These are phyloP conservation scores for Epichloe festucae DNA, from an alignment of 2,329 filamentous ascomycete species.

Conservation along the genomic window DNA sequence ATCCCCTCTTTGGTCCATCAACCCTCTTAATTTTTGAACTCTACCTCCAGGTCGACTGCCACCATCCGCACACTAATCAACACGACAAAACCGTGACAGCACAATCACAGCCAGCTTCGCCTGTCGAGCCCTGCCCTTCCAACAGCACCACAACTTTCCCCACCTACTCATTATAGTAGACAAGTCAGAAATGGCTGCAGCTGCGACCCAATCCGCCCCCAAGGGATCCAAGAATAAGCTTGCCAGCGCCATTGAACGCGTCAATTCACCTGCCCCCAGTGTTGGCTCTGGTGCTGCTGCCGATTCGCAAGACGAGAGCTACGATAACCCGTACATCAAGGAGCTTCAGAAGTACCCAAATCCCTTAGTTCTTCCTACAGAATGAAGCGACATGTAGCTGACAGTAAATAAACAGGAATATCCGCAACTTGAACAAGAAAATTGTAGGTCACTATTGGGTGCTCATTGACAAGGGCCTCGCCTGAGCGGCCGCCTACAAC, in stretches of 20 bases:
- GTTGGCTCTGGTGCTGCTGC: constrained; percentile 31
- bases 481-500: background rate
- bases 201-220: constrained; percentile 46
- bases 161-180: constrained; percentile 5
- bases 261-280: constrained; percentile 42
- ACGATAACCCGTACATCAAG: constrained; percentile 69
- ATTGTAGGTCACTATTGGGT: constrained; percentile 48
- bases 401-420: constrained; percentile 44
- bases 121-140: background rate
- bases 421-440: constrained; percentile 90
- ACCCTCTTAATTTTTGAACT: background rate
- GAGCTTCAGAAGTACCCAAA: constrained; percentile 70
- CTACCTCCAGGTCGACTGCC: background rate
- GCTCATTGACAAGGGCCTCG: background rate
- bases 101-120: background rate
- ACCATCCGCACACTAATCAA: background rate
- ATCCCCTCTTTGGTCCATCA: background rate
- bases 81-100: background rate
- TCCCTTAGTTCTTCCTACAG: constrained; percentile 16
- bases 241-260: constrained; percentile 36
- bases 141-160: constrained; percentile 5
- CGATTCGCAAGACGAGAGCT: constrained; percentile 45
- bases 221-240: constrained; percentile 59
- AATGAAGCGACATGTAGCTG: background rate
- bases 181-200: constrained; percentile 42